Base-by-base conservation (phyloP, 2,329 filamentous ascomycete species). In the Curvularia verruculosa region DNA sequence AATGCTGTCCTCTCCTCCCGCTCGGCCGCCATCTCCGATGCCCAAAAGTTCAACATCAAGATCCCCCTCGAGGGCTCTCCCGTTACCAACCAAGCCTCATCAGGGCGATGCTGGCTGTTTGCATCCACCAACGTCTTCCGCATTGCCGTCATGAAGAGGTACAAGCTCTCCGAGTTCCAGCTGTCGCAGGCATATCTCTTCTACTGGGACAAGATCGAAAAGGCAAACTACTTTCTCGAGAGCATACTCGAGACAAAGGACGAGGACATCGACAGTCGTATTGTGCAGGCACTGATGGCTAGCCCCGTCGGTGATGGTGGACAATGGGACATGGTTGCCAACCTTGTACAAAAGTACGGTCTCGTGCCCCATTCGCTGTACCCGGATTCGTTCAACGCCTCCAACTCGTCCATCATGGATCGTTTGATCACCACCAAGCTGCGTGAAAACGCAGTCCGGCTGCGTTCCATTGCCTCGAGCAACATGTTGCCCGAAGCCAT, bases 151-250 rank as follows among this genome's bases (percentile, higher is more conserved):
- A 94, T 95, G 89, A 89, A 90, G 77, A 88, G 88, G 68, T 90
- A 96, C 76, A 85, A 87, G 61, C 84, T 96, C 19, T 84, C 87
- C 45, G 82, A 84, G 51, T 96, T 96, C 69, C 90, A 96, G 80
- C 82, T 96, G n/a, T 92, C 89, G 28, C 92, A 96, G 77, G 83
- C 88, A 1, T 96, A 96, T 70, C 83, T 96, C 3, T 96, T 94
- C 79, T 96, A 92, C 83, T 96, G 90, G 89, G 92, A 96, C 76
- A 96, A 96, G 79, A 85, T 96, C 19, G 92, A 96, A 77, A 96
- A 96, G 77, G 84, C 89, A 8, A 96, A 96, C 76, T 96, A 85
- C 81, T 96, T 96, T 79, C 83, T 96, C 18, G 91, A 96, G 77
- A 89, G 90, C 69, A 85, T 94, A 59, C 84, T 96, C 53, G 87